These are phyloP conservation scores for Geotrichum macrosporum DNA, from an alignment of 1,139 yeast genomes.

Conservation along the genomic window DNA sequence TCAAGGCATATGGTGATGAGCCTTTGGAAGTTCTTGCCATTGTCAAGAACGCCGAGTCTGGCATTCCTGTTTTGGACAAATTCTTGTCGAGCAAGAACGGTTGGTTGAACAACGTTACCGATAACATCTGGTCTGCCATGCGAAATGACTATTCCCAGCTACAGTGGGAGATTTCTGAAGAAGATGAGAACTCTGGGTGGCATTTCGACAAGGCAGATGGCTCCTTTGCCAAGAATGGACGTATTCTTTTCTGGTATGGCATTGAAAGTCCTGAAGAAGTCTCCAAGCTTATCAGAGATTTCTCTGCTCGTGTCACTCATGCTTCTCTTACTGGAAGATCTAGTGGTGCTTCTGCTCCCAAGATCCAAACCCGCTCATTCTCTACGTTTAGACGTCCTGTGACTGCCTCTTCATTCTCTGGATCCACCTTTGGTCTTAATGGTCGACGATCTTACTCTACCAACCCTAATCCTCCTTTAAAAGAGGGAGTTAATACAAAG, in stretches of 20 bases:
- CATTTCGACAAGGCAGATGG: slow-evolving; percentile 92
- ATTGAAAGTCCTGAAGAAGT: slow-evolving; percentile 60
- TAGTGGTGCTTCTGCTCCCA: slow-evolving; percentile 28
- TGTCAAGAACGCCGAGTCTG: slow-evolving; percentile 47
- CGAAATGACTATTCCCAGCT: slow-evolving; percentile 67
- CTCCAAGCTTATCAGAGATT: slow-evolving; percentile 60
- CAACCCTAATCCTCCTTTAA: slow-evolving; percentile 71
- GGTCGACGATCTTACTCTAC: slow-evolving; percentile 33
- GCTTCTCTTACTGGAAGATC: slow-evolving; percentile 36
- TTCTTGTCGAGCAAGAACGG: slow-evolving; percentile 85
- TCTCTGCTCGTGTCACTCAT: slow-evolving; percentile 35
- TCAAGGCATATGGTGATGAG: slow-evolving; percentile 90
- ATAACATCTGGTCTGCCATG: slow-evolving; percentile 81
- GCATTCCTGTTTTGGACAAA: slow-evolving; percentile 75
- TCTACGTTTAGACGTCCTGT: slow-evolving; percentile 35
- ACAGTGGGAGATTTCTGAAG: slow-evolving; percentile 88
- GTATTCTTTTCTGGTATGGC: slow-evolving; percentile 94
- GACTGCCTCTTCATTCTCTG: slow-evolving; percentile 1
- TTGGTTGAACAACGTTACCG: slow-evolving; percentile 96
- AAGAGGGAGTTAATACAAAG: slow-evolving; percentile 55
- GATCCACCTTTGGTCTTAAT: slow-evolving; percentile 9
- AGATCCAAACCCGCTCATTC: slow-evolving; percentile 33
- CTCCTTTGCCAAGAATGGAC: slow-evolving; percentile 82
- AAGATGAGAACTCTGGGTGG: slow-evolving; percentile 88
- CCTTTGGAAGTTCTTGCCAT: slow-evolving; percentile 92